These are phyloP conservation scores for Apiosordaria backusii DNA, from an alignment of 495 filamentous ascomycete species.

Conservation along the genomic window DNA sequence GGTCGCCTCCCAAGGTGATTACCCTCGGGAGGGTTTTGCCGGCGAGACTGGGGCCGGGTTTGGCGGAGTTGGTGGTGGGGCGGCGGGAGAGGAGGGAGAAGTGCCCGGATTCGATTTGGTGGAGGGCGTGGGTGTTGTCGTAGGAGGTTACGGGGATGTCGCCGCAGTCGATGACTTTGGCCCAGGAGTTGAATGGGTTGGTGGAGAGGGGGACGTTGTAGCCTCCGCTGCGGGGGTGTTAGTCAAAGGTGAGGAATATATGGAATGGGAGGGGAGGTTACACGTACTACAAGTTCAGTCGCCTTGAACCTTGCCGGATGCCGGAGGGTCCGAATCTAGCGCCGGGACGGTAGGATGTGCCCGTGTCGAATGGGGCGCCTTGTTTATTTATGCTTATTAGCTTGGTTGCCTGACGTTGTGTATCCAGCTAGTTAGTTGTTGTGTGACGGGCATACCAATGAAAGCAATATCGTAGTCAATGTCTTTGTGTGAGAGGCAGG, in stretches of 20 bases:
- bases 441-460: constrained; percentile 68
- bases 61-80: constrained; percentile 47
- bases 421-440: constrained; percentile 5
- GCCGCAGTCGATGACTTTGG: constrained; percentile 75
- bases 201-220: constrained; percentile 77
- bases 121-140: constrained; percentile 73
- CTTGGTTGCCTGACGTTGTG: constrained; percentile 7
- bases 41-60: constrained; percentile 46
- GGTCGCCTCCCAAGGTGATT: constrained; percentile 79
- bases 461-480: constrained; percentile 75
- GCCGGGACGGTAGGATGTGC: constrained; percentile 48
- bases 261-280: neutral
- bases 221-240: constrained; percentile 48
- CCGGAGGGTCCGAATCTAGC: constrained; percentile 82
- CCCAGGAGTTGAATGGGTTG: constrained; percentile 77
- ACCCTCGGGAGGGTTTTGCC: constrained; percentile 57
- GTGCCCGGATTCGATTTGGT: constrained; percentile 73
- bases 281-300: constrained; percentile 60
- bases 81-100: constrained; percentile 48
- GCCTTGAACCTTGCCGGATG: constrained; percentile 76
- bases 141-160: constrained; percentile 80
- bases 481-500: constrained; percentile 65
- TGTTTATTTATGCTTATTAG: constrained; percentile 12
- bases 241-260: neutral
- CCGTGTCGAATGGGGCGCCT: constrained; percentile 41